Evolutionary conservation across 2,329 filamentous ascomycete genomes (phyloP), one percentile per base, ranked within the genome.

Genomic region (Daldinia sp.): DNA sequence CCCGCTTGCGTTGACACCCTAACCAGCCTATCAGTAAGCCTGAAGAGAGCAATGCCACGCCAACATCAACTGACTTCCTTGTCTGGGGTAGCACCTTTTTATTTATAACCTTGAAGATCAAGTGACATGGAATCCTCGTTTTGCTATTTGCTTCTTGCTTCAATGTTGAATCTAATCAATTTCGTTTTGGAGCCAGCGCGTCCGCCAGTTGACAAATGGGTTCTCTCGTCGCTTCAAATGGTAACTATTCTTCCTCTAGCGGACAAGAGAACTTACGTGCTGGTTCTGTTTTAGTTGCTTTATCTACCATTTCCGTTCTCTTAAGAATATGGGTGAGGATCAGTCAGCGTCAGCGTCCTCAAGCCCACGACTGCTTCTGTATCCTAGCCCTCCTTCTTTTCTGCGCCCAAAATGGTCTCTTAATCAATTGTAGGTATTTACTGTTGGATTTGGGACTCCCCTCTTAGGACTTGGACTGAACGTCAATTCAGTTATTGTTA

Each of bases 261-360:
- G 46, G 46, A 18, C 7, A 18, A 18, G 26, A 51, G 6, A 33
- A 33, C 18, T 6, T 51, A 6, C 6, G 4, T 33, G 13, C 46
- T 18, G 26, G 46, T n/a, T 26, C 28, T 18, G 46, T 33, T 33
- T 33, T 51, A 26, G 33, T 51, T 51, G 46, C 13, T 5, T 33
- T 51, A n/a, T 6, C 6, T 30, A 18, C 46, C n/a, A 51, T 33
- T 26, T 26, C 26, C 9, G 46, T 51, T 33, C 46, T 51, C 6
- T 7, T 51, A 18, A 30, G 46, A 30, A 51, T 51, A 3, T 51
- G 46, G 46, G 46, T 51, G 9, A 51, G 46, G 18, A 18, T 51
- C 26, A 51, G 26, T 33, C 46, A 51, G 15, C 46, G 4, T n/a
- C 26, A 51, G n/a, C 2, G 15, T 33, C 46, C 33, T 18, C 9